Conservation (phyloP, 345 rosid species). For the Nephelium lappaceum region DNA sequence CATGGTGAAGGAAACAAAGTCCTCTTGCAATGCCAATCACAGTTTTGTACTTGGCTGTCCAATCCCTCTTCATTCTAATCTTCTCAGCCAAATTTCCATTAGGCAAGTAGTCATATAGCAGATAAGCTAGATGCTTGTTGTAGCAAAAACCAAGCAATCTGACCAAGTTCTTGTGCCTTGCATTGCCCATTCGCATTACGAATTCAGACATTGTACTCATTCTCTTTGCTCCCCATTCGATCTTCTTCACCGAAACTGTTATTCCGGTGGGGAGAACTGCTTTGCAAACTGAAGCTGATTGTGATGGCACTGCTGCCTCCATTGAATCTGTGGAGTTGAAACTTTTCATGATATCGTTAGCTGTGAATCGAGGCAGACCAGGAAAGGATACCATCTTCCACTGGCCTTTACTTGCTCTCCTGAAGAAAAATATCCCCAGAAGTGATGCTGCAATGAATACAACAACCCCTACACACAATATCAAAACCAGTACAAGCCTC, state of each 20-base stretch:
- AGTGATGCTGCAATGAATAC: constrained; percentile 46
- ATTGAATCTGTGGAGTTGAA: constrained; percentile 46
- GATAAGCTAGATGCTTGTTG: constrained; percentile 66
- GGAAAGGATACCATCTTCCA: constrained; percentile 81
- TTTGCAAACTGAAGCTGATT: constrained; percentile 56
- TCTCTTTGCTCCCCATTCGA: constrained; percentile 56
- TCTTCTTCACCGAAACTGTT: constrained; percentile 67
- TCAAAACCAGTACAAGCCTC: constrained; percentile 55
- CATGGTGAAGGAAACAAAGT: constrained; percentile 87
- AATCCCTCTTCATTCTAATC: constrained; percentile 52
- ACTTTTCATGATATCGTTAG: constrained; percentile 74
- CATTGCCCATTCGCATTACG: constrained; percentile 60
- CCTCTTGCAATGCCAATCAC: constrained; percentile 81
- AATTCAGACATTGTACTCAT: constrained; percentile 43
- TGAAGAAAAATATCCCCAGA: constrained; percentile 52
- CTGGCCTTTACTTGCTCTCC: constrained; percentile 53
- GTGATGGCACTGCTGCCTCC: constrained; percentile 37
- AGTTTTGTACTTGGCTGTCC: constrained; percentile 63
- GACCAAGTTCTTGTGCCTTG: constrained; percentile 74
- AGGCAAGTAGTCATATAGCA: constrained; percentile 75
- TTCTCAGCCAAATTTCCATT: constrained; percentile 78
- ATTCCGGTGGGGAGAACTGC: constrained; percentile 88
- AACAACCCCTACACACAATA: constrained; percentile 51
- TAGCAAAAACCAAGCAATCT: constrained; percentile 88
- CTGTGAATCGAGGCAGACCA: constrained; percentile 80